A percentile compares a stretch with the other conserved stretches of the same genome.
Conservation (phyloP, 139 green algal genomes). For the Diplosphaera chodatii region DNA sequence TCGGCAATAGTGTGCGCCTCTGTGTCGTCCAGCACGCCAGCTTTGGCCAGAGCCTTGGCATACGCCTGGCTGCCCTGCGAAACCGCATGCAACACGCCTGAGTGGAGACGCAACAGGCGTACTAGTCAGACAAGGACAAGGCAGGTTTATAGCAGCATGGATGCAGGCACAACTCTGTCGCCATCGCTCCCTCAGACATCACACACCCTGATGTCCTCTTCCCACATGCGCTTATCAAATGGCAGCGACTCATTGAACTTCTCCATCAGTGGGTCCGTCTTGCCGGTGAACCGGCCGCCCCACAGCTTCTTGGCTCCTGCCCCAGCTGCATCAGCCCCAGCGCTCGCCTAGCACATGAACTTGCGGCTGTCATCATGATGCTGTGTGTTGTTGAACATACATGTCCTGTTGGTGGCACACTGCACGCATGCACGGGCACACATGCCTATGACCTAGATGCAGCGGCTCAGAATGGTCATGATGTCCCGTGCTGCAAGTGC, state of each 20-base stretch:
- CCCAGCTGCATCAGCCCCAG: neutral
- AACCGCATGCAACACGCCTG: too few relatives aligned
- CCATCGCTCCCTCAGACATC: too few relatives aligned
- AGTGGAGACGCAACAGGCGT: neutral
- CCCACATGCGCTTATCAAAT: conserved; percentile 90
- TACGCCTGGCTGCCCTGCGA: conserved; percentile 88
- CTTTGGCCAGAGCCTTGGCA: conserved; percentile 76
- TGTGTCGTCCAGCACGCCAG: conserved; percentile 76
- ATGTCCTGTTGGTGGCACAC: too few relatives aligned
- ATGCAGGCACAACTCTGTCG: too few relatives aligned
- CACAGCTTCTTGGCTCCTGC: conserved; percentile 82
- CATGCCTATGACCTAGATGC: too few relatives aligned
- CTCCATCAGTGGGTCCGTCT: conserved; percentile 91
- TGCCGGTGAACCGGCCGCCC: conserved; percentile 91
- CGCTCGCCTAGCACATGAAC: neutral
- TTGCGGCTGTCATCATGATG: too few relatives aligned
- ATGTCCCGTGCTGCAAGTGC: too few relatives aligned
- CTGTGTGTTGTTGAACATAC: too few relatives aligned
- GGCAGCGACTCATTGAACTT: conserved; percentile 94
- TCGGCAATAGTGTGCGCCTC: conserved; percentile 70
- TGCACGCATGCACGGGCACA: too few relatives aligned
- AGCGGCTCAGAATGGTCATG: too few relatives aligned
- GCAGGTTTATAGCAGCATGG: too few relatives aligned
- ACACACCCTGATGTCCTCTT: conserved; percentile 78
- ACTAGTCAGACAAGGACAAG: too few relatives aligned